phyloP scores from a whole-genome alignment of 805 yeast genomes.

The Candida lessepsii region DNA sequence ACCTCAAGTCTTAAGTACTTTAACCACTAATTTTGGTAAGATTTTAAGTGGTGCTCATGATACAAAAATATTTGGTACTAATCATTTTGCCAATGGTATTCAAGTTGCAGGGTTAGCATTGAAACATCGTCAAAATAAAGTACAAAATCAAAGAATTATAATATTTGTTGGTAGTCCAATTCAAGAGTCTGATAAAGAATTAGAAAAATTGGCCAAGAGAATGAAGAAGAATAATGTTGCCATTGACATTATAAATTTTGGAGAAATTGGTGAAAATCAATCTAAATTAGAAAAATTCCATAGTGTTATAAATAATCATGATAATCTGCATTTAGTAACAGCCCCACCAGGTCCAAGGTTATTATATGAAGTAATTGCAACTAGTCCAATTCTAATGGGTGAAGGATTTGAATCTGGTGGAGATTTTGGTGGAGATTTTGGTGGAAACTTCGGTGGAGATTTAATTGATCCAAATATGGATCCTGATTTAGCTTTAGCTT shows the following conservation, averaged over 20 bases:
- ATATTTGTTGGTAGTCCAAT: constrained; percentile 90
- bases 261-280: constrained; percentile 79
- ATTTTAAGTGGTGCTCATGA: constrained; percentile 82
- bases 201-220: constrained; percentile 83
- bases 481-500: constrained; percentile 95
- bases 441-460: constrained; percentile 38
- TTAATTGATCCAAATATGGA: constrained; percentile 81
- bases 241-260: constrained; percentile 86
- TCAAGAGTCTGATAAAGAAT: constrained; percentile 61
- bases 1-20: constrained; percentile 83
- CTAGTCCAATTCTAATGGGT: constrained; percentile 70
- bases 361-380: constrained; percentile 75
- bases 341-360: constrained; percentile 86
- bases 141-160: constrained; percentile 85
- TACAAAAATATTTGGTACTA: constrained; percentile 63
- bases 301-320: constrained; percentile 70
- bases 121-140: constrained; percentile 93
- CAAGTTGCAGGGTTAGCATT: constrained; percentile 90
- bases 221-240: constrained; percentile 92
- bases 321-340: constrained; percentile 77
- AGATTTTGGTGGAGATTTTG: constrained; percentile 44
- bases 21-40: constrained; percentile 84
- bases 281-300: constrained; percentile 77
- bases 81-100: constrained; percentile 75
- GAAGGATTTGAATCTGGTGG: constrained; percentile 57